Conservation (phyloP, 2,329 filamentous ascomycete genomes). For the Coniochaeta sp. region DNA sequence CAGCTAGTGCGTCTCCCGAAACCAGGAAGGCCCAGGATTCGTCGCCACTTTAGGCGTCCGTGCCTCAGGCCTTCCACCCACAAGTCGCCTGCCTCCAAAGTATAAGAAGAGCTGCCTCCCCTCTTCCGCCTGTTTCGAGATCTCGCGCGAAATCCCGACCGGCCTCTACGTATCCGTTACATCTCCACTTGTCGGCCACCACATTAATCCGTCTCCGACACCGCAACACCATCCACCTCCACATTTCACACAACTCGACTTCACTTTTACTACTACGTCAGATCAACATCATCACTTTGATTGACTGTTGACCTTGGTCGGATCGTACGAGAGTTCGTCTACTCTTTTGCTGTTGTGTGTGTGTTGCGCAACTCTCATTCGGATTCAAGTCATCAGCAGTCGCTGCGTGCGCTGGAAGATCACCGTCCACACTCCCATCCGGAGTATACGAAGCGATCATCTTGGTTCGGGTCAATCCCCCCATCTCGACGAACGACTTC, state of each 20-base stretch:
- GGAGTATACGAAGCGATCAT: constrained; percentile 17
- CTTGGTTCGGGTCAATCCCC: constrained; percentile 6
- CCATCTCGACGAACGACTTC: constrained; percentile 14
- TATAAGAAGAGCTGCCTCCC: constrained; percentile 52
- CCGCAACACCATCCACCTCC: constrained; percentile 20
- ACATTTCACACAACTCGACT: too few relatives aligned
- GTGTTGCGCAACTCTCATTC: constrained; percentile 21
- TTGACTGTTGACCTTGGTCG: constrained; percentile 5
- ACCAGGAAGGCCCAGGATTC: constrained; percentile 30
- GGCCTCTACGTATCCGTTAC: constrained; percentile 42
- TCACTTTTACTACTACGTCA: constrained; percentile 5
- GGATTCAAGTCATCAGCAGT: constrained; percentile 17
- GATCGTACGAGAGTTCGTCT: constrained; percentile 7
- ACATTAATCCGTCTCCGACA: constrained; percentile 27
- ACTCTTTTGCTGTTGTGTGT: constrained; percentile 18
- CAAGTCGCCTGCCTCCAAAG: constrained; percentile 30
- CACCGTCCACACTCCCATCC: constrained; percentile 14
- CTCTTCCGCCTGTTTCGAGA: constrained; percentile 35
- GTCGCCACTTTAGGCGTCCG: constrained; percentile 36
- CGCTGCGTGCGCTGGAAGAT: constrained; percentile 14
- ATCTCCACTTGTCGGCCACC: constrained; percentile 35
- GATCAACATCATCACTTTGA: background rate
- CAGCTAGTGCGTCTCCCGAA: constrained; percentile 18
- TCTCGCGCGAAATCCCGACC: constrained; percentile 49
- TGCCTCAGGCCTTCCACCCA: constrained; percentile 29